Base-by-base conservation (phyloP, 352 stramenopile species). In the Halophytophthora polymorphica region DNA sequence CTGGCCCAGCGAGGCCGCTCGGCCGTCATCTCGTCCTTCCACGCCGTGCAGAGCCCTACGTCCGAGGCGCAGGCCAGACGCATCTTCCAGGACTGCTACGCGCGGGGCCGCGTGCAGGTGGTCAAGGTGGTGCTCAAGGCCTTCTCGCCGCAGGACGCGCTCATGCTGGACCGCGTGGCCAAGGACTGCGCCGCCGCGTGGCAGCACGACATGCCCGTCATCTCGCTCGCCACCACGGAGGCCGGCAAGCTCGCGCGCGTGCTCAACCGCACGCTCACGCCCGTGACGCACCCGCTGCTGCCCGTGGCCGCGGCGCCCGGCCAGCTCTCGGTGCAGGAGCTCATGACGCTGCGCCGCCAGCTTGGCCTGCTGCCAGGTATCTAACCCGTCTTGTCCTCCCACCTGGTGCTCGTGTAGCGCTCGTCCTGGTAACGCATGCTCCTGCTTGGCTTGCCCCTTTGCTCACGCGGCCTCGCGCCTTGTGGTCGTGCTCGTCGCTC, bases 221-320 rank as follows among this genome's bases (percentile, higher is more conserved):
- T 99, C 58, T 95, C 89, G 25, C 65, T 99, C 18, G 93, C 91
- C 60, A 93, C 98, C 1, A 98, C 91, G 5, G 83, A 96, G 34
- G 68, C 83, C 33, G 97, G 97, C 55, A 88, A 93, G 51, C 84
- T 98, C 45, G 92, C 86, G 43, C 92, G 97, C 35, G 86, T 99
- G 40, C 64, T 99, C 8, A 99, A 99, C 65, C 67, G 83, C 21
- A 83, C 88, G 21, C 97, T 98, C 46, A 99, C 95, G 41, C 97
- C 97, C 2, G 95, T 98, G 28, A 99, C 94, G 15, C 95, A 98
- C 61, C 73, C 93, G 48, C 73, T 87, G 34, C 73, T 99, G 14
- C 93, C 96, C 19, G 83, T 77, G 21, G 90, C 95, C 21, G 97
- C 97, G 1, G 97, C 96, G 4, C 97, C 97, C 1, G 97, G 97